Base-by-base conservation (phyloP, 345 rosid species). In the Brassica nigra region DNA sequence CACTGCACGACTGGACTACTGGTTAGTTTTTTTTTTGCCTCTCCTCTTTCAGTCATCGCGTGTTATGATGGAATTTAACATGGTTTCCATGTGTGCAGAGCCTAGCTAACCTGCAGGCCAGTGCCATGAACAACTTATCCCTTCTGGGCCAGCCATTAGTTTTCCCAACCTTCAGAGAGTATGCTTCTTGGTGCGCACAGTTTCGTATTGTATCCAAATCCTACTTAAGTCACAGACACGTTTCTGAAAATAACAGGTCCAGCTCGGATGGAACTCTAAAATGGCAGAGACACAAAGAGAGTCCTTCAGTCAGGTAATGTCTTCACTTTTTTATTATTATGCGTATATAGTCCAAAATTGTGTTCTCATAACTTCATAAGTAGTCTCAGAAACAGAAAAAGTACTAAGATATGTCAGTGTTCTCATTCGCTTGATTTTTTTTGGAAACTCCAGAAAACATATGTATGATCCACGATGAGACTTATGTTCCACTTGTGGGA, bases 141-240 rank as follows among this genome's bases (percentile, higher is more conserved):
- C 85, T 85, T 63, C 97, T 89, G 47, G 90, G 92, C 27, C 97
- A 89, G 70, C 97, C 86, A 69, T 77, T 90, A 54, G 55, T 86
- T 14, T 91, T 85, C 76, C 85, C 97, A 20, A 89, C 87, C 34
- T 83, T 87, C 27, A 23, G 27, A 23, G 34, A 31, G 5, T 31
- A 31, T 31, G 34, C 5, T 31, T 31, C 34, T 31, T 31, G 34
- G 34, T 31, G 34, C 34, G 5, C 34, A 31, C 34, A 31, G 34
- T 31, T 37, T 37, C 10, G 8, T 37, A 7, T 7, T 37, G 44
- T 37, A 37, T 37, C 44, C 44, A 37, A 7, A 37, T 37, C 44
- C 10, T 37, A 7, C 44, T 7, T 37, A 7, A 23, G 27, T 23
- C 27, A 23, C 27, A 23, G 27, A 23, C 27, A 23, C 27, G 27